Evolutionary conservation across 176 grass and related monocot genomes (phyloP).

Genomic region (Eragrostis curvula): DNA sequence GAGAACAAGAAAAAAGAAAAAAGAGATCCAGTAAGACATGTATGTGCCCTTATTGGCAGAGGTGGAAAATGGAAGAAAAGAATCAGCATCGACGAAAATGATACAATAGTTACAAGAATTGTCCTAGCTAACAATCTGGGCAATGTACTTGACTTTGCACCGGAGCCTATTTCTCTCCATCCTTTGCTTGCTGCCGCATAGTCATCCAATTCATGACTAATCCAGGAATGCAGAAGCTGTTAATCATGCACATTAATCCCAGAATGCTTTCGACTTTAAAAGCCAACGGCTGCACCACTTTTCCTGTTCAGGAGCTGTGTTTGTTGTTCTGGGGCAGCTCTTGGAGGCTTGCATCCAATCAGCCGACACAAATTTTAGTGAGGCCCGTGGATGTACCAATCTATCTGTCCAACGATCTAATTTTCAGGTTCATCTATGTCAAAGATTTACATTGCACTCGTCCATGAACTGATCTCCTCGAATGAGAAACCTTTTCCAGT

Average conservation of each 20-base stretch:
- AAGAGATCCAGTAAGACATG: conserved; percentile 44
- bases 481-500: conserved; percentile 78
- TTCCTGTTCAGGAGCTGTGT: conserved; percentile 20
- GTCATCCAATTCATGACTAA: conserved; percentile 10
- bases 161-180: not conserved
- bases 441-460: conserved; percentile 86
- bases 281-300: not conserved
- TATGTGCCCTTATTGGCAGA: conserved; percentile 46
- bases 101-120: not conserved
- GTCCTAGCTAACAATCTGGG: conserved; percentile 22
- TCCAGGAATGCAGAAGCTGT: not conserved
- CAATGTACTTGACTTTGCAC: not conserved
- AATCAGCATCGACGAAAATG: conserved; percentile 19
- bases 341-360: not conserved
- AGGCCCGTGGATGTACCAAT: not conserved
- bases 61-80: conserved; percentile 11
- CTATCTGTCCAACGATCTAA: conserved; percentile 1
- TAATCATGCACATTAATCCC: conserved; percentile 16
- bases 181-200: conserved; percentile 15
- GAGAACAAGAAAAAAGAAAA: conserved; percentile 12
- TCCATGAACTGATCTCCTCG: conserved; percentile 71
- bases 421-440: conserved; percentile 21
- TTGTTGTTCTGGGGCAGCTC: conserved; percentile 3
- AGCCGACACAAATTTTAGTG: not conserved
- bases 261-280: not conserved